Conservation (phyloP, 2,329 filamentous ascomycete genomes). For the Colletotrichum orchidophilum region DNA sequence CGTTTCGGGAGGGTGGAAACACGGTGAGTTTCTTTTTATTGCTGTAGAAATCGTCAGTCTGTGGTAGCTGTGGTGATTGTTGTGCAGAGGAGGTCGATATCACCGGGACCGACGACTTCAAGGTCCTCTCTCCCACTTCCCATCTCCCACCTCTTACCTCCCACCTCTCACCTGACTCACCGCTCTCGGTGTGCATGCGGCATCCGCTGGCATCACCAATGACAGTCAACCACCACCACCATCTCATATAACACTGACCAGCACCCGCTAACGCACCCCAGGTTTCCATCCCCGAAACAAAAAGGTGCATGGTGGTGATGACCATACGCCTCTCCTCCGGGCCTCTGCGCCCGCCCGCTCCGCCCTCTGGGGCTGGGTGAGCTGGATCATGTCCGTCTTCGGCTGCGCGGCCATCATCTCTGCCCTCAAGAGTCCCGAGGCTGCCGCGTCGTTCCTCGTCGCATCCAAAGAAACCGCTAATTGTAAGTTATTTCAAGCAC, state of each 20-base stretch:
- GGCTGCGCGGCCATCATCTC: conserved; percentile 44
- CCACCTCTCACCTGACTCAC: background rate
- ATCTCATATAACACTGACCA: background rate
- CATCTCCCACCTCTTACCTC: background rate
- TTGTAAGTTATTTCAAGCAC: conserved; percentile 18
- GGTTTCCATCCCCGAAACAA: conserved; percentile 33
- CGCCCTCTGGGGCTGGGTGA: conserved; percentile 50
- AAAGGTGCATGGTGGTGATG: conserved; percentile 49
- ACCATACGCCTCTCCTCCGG: conserved; percentile 45
- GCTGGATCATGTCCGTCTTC: conserved; percentile 54
- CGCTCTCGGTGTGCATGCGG: background rate
- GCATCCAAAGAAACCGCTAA: conserved; percentile 14
- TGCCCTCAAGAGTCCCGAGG: conserved; percentile 33
- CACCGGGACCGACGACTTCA: background rate
- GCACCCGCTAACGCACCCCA: background rate
- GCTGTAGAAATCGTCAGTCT: too few species aligned
- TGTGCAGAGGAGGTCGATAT: background rate
- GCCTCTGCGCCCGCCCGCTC: conserved; percentile 39
- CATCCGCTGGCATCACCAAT: background rate
- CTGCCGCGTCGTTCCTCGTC: conserved; percentile 19
- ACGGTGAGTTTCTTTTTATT: background rate
- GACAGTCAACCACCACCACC: background rate
- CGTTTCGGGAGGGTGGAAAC: conserved; percentile 34
- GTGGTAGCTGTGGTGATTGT: background rate
- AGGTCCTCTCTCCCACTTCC: background rate